A percentile compares a stretch with the other conserved stretches of the same genome.
phyloP scores from a whole-genome alignment of 1,284 basidiomycete species.

The Cryptococcus wingfieldii region DNA sequence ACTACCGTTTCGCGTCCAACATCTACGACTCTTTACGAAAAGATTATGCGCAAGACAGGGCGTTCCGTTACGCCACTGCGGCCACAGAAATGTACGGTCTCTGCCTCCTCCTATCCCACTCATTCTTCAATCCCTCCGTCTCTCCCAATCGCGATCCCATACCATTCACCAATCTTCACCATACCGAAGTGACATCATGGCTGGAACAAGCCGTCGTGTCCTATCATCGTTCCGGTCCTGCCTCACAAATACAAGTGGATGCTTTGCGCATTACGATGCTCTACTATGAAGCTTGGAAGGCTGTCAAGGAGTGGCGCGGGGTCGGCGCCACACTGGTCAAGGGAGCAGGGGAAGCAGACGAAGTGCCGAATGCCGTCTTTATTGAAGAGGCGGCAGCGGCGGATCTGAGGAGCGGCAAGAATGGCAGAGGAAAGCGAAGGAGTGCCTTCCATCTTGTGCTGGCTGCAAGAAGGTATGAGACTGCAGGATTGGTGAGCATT shows the following conservation, averaged over 20 bases:
- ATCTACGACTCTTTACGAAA: constrained; percentile 85
- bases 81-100: constrained; percentile 51
- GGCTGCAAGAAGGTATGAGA: constrained; percentile 54
- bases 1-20: constrained; percentile 74
- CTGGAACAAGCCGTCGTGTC: constrained; percentile 46
- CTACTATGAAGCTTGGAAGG: constrained; percentile 49
- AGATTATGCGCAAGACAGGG: constrained; percentile 54
- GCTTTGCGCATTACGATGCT: constrained; percentile 46
- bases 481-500: constrained; percentile 52
- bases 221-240: constrained; percentile 28
- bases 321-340: constrained; percentile 41
- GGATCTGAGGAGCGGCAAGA: constrained; percentile 43
- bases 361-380: constrained; percentile 53
- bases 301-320: constrained; percentile 43
- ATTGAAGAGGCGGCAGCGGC: constrained; percentile 54
- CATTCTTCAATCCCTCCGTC: constrained; percentile 39
- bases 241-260: constrained; percentile 45
- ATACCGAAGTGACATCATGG: constrained; percentile 44
- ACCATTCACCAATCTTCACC: constrained; percentile 42
- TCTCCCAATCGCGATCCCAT: constrained; percentile 20
- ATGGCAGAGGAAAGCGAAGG: constrained; percentile 37
- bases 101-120: constrained; percentile 37
- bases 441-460: constrained; percentile 52
- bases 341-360: constrained; percentile 50
- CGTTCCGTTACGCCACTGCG: constrained; percentile 45